These are phyloP conservation scores for Citrus trifoliata DNA, from an alignment of 345 rosid species.

Conservation along the genomic window DNA sequence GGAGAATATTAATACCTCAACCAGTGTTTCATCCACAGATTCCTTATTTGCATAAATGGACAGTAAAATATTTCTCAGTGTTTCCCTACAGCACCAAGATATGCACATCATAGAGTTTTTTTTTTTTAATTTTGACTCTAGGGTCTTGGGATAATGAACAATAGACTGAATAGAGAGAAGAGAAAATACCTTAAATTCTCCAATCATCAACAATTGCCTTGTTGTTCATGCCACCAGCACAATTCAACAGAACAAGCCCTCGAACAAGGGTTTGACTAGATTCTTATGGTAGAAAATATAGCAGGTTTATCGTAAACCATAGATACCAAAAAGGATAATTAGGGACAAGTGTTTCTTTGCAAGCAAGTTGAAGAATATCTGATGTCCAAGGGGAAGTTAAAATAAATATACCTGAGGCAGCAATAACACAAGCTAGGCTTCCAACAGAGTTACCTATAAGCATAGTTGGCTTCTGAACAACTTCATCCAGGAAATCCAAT, in stretches of 20 bases:
- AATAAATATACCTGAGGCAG: conserved; percentile 58
- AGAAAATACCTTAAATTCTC: conserved; percentile 69
- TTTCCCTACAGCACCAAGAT: conserved; percentile 46
- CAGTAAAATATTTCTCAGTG: conserved; percentile 54
- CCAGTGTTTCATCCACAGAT: conserved; percentile 71
- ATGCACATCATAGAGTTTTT: neutral
- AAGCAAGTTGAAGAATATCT: neutral
- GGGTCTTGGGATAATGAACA: neutral
- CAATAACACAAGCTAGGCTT: conserved; percentile 92
- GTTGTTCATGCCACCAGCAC: conserved; percentile 97
- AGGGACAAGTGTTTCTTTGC: neutral
- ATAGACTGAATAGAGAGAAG: neutral
- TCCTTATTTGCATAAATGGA: conserved; percentile 78
- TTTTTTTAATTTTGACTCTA: neutral
- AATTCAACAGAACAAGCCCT: conserved; percentile 77
- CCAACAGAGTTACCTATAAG: conserved; percentile 92
- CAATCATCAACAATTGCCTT: conserved; percentile 91
- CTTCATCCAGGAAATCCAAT: conserved; percentile 67
- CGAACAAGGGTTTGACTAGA: conserved; percentile 42
- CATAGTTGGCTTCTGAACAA: conserved; percentile 68
- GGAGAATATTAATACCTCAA: conserved; percentile 47
- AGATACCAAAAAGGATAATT: neutral
- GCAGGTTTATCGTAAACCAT: neutral
- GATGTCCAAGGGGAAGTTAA: neutral
- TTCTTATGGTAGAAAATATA: conserved; percentile 29